Evolutionary conservation across 116 monocot genomes (phyloP).

Genomic region (Cymodocea nodosa): DNA sequence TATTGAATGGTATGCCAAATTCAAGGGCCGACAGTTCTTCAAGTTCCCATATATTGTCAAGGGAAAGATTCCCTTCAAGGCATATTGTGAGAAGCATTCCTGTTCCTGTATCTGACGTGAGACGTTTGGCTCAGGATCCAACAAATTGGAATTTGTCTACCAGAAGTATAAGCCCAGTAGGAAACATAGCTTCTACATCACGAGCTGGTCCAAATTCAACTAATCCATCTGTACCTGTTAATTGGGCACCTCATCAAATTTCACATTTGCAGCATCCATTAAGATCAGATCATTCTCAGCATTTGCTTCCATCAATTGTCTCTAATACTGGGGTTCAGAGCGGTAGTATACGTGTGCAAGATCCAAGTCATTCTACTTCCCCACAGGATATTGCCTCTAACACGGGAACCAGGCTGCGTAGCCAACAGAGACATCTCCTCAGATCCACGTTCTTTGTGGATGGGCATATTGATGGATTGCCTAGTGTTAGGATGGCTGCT

Average conservation of each 20-base stretch:
- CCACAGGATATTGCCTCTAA: slow-evolving; percentile 14
- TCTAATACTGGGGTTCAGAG: slow-evolving; percentile 20
- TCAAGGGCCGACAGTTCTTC: slow-evolving; percentile 19
- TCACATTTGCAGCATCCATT: slow-evolving; percentile 2
- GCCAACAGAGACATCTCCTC: slow-evolving; percentile 18
- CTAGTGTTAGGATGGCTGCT: slow-evolving; percentile 17
- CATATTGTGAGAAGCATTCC: slow-evolving; percentile 1
- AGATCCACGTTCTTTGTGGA: slow-evolving; percentile 18
- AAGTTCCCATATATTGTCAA: slow-evolving; percentile 6
- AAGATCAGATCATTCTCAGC: slow-evolving; percentile 13
- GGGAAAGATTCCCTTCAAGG: slow-evolving; percentile 1
- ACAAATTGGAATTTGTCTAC: slow-evolving; percentile 19
- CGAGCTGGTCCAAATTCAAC: slow-evolving; percentile 7
- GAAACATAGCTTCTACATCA: slow-evolving; percentile 16
- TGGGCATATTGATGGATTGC: slow-evolving; percentile 25
- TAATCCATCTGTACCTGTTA: slow-evolving; percentile 11
- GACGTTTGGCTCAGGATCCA: slow-evolving; percentile 26
- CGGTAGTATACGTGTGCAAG: slow-evolving; percentile 15
- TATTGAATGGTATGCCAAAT: slow-evolving; percentile 19
- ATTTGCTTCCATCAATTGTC: slow-evolving; percentile 9
- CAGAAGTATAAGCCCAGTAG: slow-evolving; percentile 12
- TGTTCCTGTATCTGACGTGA: slow-evolving; percentile 4
- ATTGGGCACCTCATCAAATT: slow-evolving; percentile 21
- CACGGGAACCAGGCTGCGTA: slow-evolving; percentile 10
- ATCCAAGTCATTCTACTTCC: slow-evolving; percentile 8